These are phyloP conservation scores for Chlamydomonas eustigma DNA, from an alignment of 139 green algal genomes.

Conservation along the genomic window DNA sequence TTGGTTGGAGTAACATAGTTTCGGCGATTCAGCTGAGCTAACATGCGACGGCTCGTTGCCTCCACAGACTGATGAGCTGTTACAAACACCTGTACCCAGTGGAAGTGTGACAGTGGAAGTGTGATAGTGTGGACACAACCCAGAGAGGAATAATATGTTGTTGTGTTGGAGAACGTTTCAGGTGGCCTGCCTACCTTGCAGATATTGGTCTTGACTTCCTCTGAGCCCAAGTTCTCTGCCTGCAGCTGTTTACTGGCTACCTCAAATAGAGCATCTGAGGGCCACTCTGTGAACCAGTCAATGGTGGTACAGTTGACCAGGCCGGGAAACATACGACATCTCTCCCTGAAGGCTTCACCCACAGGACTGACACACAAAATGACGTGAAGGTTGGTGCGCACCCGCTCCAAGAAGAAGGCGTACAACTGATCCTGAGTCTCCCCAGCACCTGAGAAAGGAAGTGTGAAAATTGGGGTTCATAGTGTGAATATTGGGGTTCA, in stretches of 20 bases:
- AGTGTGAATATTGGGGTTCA: too few relatives aligned
- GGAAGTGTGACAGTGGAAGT: background rate
- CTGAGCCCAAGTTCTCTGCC: constrained; percentile 46
- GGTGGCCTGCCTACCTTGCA: constrained; percentile 57
- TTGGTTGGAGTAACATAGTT: constrained; percentile 82
- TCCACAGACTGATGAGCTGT: constrained; percentile 60
- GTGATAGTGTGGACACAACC: background rate
- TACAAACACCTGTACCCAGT: constrained; percentile 58
- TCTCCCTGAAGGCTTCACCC: constrained; percentile 60
- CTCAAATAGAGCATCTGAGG: constrained; percentile 46
- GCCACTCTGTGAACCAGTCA: constrained; percentile 66
- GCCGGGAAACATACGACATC: constrained; percentile 66
- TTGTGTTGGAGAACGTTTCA: background rate
- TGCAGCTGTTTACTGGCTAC: constrained; percentile 53
- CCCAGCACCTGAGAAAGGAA: constrained; percentile 18
- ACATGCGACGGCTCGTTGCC: constrained; percentile 51
- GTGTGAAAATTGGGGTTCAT: too few relatives aligned
- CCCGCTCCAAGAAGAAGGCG: constrained; percentile 57
- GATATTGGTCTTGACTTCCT: constrained; percentile 55
- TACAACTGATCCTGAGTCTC: constrained; percentile 33
- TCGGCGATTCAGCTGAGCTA: constrained; percentile 52
- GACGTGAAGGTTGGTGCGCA: constrained; percentile 64
- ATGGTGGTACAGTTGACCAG: constrained; percentile 86
- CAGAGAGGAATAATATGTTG: background rate
- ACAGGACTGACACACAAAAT: constrained; percentile 34